Conservation (phyloP, 1,139 yeast species). For the Pichia sp. region DNA sequence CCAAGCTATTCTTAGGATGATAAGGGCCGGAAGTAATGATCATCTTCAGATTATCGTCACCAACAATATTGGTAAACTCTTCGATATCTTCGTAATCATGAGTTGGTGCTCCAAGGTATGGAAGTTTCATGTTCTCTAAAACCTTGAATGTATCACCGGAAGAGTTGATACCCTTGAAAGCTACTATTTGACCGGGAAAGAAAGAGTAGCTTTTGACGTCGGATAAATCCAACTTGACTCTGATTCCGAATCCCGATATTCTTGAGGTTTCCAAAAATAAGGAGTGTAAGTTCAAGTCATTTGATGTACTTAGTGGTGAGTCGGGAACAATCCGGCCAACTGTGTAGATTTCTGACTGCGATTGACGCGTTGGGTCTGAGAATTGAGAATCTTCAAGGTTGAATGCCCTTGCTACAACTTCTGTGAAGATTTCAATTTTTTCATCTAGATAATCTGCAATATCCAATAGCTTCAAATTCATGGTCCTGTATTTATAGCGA, state of each 20-base stretch:
- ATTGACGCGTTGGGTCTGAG: slow-evolving; percentile 70
- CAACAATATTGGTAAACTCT: slow-evolving; percentile 30
- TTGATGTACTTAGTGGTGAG: slow-evolving; percentile 50
- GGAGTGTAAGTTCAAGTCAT: slow-evolving; percentile 55
- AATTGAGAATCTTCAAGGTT: slow-evolving; percentile 42
- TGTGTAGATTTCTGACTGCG: slow-evolving; percentile 66
- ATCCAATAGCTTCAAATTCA: slow-evolving; percentile 80
- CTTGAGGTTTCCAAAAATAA: slow-evolving; percentile 79
- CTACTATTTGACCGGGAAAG: slow-evolving; percentile 88
- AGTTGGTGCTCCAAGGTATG: slow-evolving; percentile 65
- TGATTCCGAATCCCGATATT: slow-evolving; percentile 72
- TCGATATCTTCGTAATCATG: slow-evolving; percentile 45
- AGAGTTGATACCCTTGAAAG: slow-evolving; percentile 75
- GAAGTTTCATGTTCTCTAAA: slow-evolving; percentile 52
- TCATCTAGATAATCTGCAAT: slow-evolving; percentile 87
- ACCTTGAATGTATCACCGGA: slow-evolving; percentile 75
- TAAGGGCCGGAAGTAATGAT: slow-evolving; percentile 57
- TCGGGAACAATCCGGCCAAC: slow-evolving; percentile 92
- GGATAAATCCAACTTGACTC: slow-evolving; percentile 54
- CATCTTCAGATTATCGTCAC: slow-evolving; percentile 30
- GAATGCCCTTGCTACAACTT: slow-evolving; percentile 41
- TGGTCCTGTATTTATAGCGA: slow-evolving; percentile 74
- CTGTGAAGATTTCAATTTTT: slow-evolving; percentile 65
- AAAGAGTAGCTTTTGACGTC: slow-evolving; percentile 49
- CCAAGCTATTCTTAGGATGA: slow-evolving; percentile 39